phyloP scores from a whole-genome alignment of 106 monocot genomes.

The Vanilla planifolia region DNA sequence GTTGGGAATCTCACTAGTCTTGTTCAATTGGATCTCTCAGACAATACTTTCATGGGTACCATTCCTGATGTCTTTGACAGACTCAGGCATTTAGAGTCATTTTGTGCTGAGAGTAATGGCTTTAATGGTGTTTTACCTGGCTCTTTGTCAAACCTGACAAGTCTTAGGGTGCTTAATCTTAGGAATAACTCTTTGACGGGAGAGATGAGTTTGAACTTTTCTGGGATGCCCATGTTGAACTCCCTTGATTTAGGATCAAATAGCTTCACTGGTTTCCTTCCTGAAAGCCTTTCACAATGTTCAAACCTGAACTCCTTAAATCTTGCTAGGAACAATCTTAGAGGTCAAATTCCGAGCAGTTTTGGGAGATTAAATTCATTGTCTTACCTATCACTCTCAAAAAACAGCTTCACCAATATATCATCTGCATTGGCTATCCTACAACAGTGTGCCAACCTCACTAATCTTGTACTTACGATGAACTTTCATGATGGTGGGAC shows the following conservation, averaged over 20 bases:
- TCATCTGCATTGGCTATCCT: constrained; percentile 30
- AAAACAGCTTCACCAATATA: constrained; percentile 45
- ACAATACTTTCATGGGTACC: constrained; percentile 31
- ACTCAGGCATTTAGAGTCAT: constrained; percentile 27
- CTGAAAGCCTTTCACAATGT: constrained; percentile 27
- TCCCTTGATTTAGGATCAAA: constrained; percentile 49
- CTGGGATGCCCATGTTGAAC: constrained; percentile 20
- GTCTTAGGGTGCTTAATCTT: constrained; percentile 24
- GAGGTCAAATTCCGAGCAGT: constrained; percentile 39
- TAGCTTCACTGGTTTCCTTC: constrained; percentile 37
- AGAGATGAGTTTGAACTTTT: constrained; percentile 29
- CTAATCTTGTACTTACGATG: constrained; percentile 41
- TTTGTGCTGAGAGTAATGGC: constrained; percentile 20
- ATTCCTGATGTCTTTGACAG: constrained; percentile 40
- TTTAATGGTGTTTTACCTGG: constrained; percentile 33
- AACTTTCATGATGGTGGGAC: constrained; percentile 37
- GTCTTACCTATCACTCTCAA: constrained; percentile 36
- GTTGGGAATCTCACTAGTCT: constrained; percentile 49
- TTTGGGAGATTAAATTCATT: constrained; percentile 36
- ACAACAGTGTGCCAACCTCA: constrained; percentile 42
- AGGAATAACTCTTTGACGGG: constrained; percentile 59
- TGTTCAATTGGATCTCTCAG: constrained; percentile 41
- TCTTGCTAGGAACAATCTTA: constrained; percentile 45
- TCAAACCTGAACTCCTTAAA: constrained; percentile 31
- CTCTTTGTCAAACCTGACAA: constrained; percentile 35